These are phyloP conservation scores for Fusarium foetens DNA, from an alignment of 2,329 filamentous ascomycete genomes.

Conservation along the genomic window DNA sequence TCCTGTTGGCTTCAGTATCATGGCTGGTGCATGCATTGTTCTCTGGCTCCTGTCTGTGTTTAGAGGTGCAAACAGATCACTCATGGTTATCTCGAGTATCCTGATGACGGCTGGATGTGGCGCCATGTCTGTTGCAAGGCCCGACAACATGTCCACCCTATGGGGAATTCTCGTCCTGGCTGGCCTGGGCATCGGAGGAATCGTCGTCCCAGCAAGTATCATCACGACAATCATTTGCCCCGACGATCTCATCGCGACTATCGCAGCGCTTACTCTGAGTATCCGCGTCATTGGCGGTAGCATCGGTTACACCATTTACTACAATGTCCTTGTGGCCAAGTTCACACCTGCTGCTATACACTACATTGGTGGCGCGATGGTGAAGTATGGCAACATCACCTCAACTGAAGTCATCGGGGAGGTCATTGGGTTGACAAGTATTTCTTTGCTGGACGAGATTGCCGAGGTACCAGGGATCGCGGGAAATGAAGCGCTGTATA, in stretches of 20 bases:
- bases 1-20: not conserved
- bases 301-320: not conserved
- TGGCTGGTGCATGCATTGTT: not conserved
- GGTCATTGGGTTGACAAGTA: not conserved
- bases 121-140: not conserved
- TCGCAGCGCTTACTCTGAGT: not conserved
- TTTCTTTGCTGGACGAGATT: not conserved
- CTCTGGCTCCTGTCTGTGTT: not conserved
- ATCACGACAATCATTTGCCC: not conserved
- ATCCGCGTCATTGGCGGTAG: not conserved
- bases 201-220: not conserved
- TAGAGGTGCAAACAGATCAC: not conserved
- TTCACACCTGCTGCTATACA: not conserved
- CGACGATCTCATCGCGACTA: not conserved
- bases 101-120: not conserved
- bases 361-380: not conserved
- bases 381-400: not conserved
- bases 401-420: not conserved
- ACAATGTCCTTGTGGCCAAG: not conserved
- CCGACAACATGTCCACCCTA: not conserved
- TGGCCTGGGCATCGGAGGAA: not conserved
- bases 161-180: not conserved
- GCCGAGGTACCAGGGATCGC: not conserved
- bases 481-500: not conserved
- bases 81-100: not conserved